Evolutionary conservation across 805 yeast genomes (phyloP).

Genomic region (Cyberlindnera lachancei): DNA sequence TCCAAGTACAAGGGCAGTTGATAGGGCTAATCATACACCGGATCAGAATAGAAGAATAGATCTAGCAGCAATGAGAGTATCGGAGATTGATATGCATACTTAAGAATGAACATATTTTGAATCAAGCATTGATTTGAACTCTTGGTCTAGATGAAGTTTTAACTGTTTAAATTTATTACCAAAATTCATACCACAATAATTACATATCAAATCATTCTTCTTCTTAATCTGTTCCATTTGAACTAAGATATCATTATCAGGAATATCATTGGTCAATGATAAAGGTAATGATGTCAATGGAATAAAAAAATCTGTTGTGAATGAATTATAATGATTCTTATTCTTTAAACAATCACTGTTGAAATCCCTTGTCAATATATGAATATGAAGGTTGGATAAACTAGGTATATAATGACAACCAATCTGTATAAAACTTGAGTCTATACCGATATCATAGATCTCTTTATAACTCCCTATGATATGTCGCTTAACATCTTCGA

Average conservation of each 20-base stretch:
- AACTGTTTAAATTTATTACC: constrained; percentile 34
- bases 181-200: constrained; percentile 34
- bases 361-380: constrained; percentile 63
- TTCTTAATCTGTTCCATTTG: constrained; percentile 31
- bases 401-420: constrained; percentile 74
- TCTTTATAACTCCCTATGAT: constrained; percentile 9
- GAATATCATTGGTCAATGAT: constrained; percentile 33
- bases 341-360: constrained; percentile 46
- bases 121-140: no score
- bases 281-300: constrained; percentile 42
- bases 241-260: constrained; percentile 30
- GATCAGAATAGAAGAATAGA: constrained; percentile 21
- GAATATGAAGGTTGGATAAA: constrained; percentile 62
- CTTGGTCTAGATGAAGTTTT: constrained; percentile 33
- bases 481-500: constrained; percentile 8
- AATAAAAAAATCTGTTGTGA: constrained; percentile 59
- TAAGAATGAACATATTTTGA: no score
- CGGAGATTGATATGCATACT: background rate
- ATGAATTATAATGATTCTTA: constrained; percentile 63
- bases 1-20: constrained; percentile 36
- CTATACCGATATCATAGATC: constrained; percentile 15
- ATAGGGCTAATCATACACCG: constrained; percentile 23
- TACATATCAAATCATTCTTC: constrained; percentile 33
- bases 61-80: constrained; percentile 15
- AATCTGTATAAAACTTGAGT: constrained; percentile 30